Evolutionary conservation across 441 rosid genomes (phyloP).

Genomic region (Raphanus hybrid): DNA sequence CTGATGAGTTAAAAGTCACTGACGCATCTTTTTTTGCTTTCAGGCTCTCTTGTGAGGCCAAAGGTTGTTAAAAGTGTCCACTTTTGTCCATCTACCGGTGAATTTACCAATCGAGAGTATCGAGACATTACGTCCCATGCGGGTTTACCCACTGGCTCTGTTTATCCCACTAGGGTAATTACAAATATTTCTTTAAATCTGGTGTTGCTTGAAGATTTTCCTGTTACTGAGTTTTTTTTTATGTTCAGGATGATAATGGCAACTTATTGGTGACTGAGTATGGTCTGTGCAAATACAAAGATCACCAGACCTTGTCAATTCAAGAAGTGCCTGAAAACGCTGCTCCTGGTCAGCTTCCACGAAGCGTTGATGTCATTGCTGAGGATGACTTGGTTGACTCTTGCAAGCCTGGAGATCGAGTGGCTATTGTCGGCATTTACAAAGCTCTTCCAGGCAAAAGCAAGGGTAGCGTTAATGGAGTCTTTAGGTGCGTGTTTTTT

Average conservation of each 20-base stretch:
- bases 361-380: conserved; percentile 90
- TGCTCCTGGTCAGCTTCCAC: conserved; percentile 99
- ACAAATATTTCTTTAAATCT: neutral
- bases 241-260: conserved; percentile 81
- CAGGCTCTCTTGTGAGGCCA: conserved; percentile 99
- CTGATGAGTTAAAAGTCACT: neutral
- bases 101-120: conserved; percentile 80
- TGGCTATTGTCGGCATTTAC: conserved; percentile 85
- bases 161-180: conserved; percentile 96
- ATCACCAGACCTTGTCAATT: conserved; percentile 95
- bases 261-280: conserved; percentile 94
- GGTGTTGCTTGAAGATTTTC: conserved; percentile 1
- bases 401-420: conserved; percentile 99
- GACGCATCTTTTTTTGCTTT: conserved; percentile 11
- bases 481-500: conserved; percentile 66
- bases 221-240: conserved; percentile 20
- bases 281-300: conserved; percentile 93
- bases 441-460: conserved; percentile 95
- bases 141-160: conserved; percentile 97
- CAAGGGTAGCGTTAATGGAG: conserved; percentile 97
- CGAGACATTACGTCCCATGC: conserved; percentile 87
- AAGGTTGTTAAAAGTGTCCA: conserved; percentile 99
- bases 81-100: conserved; percentile 83
- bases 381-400: conserved; percentile 98
- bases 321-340: conserved; percentile 99